Base-by-base conservation (phyloP, 345 rosid genomes). In the Arabidopsis arenosa region DNA sequence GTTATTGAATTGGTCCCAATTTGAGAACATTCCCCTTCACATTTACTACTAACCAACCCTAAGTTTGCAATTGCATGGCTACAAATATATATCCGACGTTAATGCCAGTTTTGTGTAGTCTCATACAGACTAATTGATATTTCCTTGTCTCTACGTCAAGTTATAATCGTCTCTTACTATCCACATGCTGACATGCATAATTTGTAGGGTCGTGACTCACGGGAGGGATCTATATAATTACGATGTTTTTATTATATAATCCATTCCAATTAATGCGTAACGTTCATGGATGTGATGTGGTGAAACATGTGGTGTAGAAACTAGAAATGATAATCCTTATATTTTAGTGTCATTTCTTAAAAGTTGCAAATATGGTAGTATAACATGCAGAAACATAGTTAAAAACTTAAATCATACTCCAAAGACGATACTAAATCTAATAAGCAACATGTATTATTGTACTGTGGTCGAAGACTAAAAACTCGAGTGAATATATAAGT, bases 21-120 rank as follows among this genome's bases (percentile, higher is more conserved):
- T 15, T 55, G 45, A 70, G 72, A 77, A 70, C 66, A 70, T 77
- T 77, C 80, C 80, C 76, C 76, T 64, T 77, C 61, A 21, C 66
- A 70, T 63, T 77, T 77, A 77, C 66, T 56, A 56, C 72, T 45
- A 63, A 18, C 80, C 61, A 63, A 70, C 75, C 60, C 72, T 63
- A 56, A 47, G 40, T 63, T 56, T 70, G 60, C 44, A 63, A 70
- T 77, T 70, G 72, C 72, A 70, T 77, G 80, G 80, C 75, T 70
- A 56, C 52, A 47, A 70, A 45, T 57, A 63, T 39, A 45, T 47
- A 63, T 56, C 57, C 18, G 35, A 56, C 47, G 28, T 55, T 17
- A 54, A 53, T 52, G 48, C 75, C 57, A 68, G 5, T 9, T 59
- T 43, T 62, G 70, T 43, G 53, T 69, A 69, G 35, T 62, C 69